Evolutionary conservation across 139 green algal species (phyloP), one percentile per base, ranked within the genome.

Genomic region (Yamagishiella unicocca): DNA sequence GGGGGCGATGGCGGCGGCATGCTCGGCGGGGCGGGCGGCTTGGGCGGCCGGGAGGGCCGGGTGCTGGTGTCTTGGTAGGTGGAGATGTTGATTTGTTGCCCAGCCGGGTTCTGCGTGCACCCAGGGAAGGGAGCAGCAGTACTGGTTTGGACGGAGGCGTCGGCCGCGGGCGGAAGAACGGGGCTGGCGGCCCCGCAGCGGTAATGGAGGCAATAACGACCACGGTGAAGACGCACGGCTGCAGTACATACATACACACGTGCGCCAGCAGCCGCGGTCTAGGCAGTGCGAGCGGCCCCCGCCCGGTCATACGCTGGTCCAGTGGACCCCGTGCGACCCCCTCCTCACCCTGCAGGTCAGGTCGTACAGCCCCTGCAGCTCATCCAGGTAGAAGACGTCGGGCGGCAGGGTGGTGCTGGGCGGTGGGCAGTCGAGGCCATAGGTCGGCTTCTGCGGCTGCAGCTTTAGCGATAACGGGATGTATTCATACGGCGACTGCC

Each of bases 351-450:
- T 43, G 80, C 80, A 86, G 6, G 80, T 54, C 40, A 86, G 62
- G 40, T 86, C 22, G 80, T 77, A 86, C 61, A 54, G 62, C 19
- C 19, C 7, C 19, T 86, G 61, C 80, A 86, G 80, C n/a, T 86
- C 62, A 7, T 76, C 33, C 29, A 78, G 40, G 62, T 78, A 86
- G 38, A n/a, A 35, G 4, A 85, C 29, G 24, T 14, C 38, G 37
- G 33, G 2, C 38, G 58, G 79, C 37, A 75, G 29, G 45, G 53
- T 24, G 19, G 45, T 21, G 12, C 24, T 29, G 2, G n/a, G 12
- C 22, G 31, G 2, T 1, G 73, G 77, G 55, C 77, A 84, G 0
- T 3, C 14, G 45, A 84, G 77, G n/a, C 27, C 38, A 5, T 4
- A 12, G 31, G 5, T 24, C 27, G n/a, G n/a, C 79, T 22, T 70